Evolutionary conservation across 148 eudicot species (phyloP).

Genomic region (Rhododendron simsii): DNA sequence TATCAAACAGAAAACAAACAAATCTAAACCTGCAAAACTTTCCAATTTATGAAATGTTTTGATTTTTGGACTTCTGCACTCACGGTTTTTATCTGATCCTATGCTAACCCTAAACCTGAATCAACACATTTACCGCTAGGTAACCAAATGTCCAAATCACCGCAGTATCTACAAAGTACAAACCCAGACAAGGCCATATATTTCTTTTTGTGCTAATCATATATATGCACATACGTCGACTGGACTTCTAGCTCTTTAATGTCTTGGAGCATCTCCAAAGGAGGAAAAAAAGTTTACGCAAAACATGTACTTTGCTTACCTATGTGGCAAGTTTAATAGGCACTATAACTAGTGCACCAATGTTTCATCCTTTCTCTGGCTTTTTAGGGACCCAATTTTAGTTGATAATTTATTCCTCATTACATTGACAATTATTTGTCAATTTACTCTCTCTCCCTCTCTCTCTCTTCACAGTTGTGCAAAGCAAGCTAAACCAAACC

Average conservation of each 20-base stretch:
- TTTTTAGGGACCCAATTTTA: background rate
- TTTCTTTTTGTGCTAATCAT: background rate
- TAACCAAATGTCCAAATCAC: background rate
- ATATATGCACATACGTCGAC: background rate
- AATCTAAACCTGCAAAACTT: background rate
- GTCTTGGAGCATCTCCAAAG: background rate
- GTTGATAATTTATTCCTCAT: background rate
- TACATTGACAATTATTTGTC: background rate
- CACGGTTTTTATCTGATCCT: background rate
- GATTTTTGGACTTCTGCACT: background rate
- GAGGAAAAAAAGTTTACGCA: background rate
- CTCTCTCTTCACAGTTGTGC: background rate
- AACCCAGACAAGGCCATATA: background rate
- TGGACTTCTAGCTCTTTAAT: background rate
- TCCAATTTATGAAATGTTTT: background rate
- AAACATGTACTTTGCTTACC: background rate
- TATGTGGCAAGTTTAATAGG: background rate
- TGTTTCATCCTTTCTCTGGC: background rate
- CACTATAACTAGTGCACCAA: background rate
- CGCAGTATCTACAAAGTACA: background rate
- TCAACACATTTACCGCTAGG: background rate
- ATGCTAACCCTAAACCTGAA: background rate
- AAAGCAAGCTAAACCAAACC: background rate
- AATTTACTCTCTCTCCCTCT: background rate
- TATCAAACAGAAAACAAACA: background rate